Conservation (phyloP, 345 rosid species). For the Trapa bicornis region DNA sequence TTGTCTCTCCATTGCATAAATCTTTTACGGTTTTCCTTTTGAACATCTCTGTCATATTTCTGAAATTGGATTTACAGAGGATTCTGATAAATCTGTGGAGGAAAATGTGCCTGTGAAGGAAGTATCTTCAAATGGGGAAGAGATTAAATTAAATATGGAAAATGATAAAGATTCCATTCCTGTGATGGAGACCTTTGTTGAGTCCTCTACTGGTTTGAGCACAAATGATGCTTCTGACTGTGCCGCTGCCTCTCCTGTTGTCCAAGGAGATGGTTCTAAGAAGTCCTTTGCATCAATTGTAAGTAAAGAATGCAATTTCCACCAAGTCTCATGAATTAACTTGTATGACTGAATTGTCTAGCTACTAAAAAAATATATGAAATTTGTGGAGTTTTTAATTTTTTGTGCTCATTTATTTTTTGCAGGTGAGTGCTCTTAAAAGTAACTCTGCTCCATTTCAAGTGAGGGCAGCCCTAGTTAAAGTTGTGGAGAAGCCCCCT, state of each 20-base stretch:
- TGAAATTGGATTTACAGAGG: constrained; percentile 16
- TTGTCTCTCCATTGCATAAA: background rate
- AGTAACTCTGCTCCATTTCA: constrained; percentile 29
- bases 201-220: constrained; percentile 4
- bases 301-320: constrained; percentile 11
- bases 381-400: background rate
- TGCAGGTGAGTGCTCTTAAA: constrained; percentile 35
- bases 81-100: constrained; percentile 6
- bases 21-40: constrained; percentile 15
- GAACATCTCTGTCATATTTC: background rate
- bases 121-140: constrained; percentile 6
- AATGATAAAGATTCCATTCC: background rate
- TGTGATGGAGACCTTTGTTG: constrained; percentile 16
- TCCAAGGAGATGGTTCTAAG: constrained; percentile 30
- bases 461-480: constrained; percentile 12
- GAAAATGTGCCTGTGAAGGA: constrained; percentile 1
- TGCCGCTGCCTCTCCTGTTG: constrained; percentile 13
- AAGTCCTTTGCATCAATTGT: constrained; percentile 56
- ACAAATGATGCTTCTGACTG: constrained; percentile 10
- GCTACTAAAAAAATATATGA: too few species aligned
- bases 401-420: background rate
- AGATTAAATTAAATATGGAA: constrained; percentile 12
- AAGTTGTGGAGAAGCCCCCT: constrained; percentile 22
- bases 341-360: background rate
- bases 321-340: background rate